These are phyloP conservation scores for Alternaria arbusti DNA, from an alignment of 2,329 filamentous ascomycete species.

Conservation along the genomic window DNA sequence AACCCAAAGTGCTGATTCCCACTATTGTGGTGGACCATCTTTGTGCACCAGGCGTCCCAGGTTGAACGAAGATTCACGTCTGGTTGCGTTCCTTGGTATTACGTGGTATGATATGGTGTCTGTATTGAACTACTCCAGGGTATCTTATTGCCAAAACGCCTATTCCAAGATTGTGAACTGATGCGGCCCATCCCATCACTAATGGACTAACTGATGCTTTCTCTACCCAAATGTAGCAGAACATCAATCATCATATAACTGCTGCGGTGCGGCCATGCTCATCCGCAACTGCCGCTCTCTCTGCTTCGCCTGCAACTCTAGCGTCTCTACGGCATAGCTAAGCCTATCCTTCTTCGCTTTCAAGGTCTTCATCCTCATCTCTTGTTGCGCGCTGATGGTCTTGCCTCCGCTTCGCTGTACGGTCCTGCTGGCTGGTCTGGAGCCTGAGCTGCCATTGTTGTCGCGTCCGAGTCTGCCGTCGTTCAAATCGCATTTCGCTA, in stretches of 20 bases:
- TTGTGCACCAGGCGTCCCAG: not conserved
- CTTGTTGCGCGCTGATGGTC: conserved; percentile 55
- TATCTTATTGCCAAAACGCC: conserved; percentile 42
- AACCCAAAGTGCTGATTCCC: not conserved
- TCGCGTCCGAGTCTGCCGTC: conserved; percentile 68
- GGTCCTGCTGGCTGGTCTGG: conserved; percentile 31
- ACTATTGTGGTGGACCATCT: no score
- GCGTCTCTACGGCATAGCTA: conserved; percentile 82
- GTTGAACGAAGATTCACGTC: not conserved
- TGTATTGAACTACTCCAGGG: conserved; percentile 18
- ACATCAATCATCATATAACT: conserved; percentile 42
- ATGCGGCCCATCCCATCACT: not conserved
- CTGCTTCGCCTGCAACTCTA: conserved; percentile 87
- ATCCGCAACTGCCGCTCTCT: conserved; percentile 73
- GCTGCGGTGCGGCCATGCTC: conserved; percentile 67
- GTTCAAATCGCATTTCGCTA: conserved; percentile 82
- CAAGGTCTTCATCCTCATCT: conserved; percentile 69
- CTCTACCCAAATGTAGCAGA: not conserved
- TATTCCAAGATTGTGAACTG: not conserved
- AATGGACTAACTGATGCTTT: not conserved
- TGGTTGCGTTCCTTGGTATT: not conserved
- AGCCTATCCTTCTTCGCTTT: conserved; percentile 83
- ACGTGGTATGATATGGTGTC: not conserved
- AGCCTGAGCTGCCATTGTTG: conserved; percentile 27
- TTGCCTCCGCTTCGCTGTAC: conserved; percentile 37